A percentile compares a stretch with the other conserved stretches of the same genome.
These are phyloP conservation scores for Peronospora destructor DNA, from an alignment of 352 stramenopile genomes.

Conservation along the genomic window DNA sequence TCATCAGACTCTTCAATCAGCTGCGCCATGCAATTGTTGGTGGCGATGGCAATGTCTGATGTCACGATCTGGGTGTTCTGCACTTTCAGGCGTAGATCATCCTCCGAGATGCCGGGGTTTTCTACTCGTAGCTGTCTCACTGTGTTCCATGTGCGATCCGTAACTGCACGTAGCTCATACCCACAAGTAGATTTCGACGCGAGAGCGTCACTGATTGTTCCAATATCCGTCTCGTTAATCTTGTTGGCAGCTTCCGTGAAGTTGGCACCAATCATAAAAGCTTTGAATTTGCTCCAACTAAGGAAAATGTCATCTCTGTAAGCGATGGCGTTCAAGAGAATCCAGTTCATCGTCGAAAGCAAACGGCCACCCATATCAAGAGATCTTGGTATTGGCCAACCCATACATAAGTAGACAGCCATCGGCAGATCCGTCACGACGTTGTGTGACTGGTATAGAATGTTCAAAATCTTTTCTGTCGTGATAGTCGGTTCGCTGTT, in stretches of 20 bases:
- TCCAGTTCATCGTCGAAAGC: conserved; percentile 29
- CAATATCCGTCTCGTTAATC: conserved; percentile 29
- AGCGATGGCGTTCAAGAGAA: conserved; percentile 34
- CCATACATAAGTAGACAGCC: conserved; percentile 43
- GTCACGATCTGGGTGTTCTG: conserved; percentile 40
- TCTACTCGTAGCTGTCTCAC: conserved; percentile 37
- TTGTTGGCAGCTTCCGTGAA: conserved; percentile 26
- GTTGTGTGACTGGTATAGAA: conserved; percentile 57
- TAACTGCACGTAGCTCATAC: conserved; percentile 32
- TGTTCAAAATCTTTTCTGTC: conserved; percentile 39
- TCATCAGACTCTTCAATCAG: conserved; percentile 26
- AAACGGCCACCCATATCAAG: conserved; percentile 30
- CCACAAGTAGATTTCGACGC: conserved; percentile 35
- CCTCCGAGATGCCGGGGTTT: conserved; percentile 29
- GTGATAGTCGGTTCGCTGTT: conserved; percentile 35
- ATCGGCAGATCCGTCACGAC: conserved; percentile 47
- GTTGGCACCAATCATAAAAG: conserved; percentile 25
- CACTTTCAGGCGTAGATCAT: conserved; percentile 37
- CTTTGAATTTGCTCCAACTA: conserved; percentile 28
- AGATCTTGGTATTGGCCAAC: conserved; percentile 13
- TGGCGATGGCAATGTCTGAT: conserved; percentile 42
- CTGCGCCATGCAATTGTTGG: conserved; percentile 41
- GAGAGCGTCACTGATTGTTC: conserved; percentile 31
- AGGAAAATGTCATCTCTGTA: conserved; percentile 33
- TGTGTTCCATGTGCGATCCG: conserved; percentile 35